Conservation (phyloP, 495 filamentous ascomycete genomes). For the Xylaria curta region DNA sequence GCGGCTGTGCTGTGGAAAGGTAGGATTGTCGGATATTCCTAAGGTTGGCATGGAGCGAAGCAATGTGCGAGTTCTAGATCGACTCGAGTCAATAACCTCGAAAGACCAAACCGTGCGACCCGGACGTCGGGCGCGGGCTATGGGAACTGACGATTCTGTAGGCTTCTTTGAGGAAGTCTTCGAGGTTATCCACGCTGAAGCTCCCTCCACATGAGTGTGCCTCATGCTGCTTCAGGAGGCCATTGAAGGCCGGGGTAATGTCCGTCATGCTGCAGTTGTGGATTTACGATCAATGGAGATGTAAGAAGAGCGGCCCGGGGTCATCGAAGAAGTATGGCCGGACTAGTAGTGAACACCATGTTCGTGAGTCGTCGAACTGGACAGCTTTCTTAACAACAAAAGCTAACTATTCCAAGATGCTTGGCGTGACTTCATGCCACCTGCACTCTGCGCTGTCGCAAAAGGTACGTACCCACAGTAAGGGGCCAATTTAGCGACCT, state of each 20-base stretch:
- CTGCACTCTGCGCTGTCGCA: background rate
- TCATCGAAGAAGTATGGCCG: background rate
- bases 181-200: slow-evolving; percentile 60
- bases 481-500: background rate
- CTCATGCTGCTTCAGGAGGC: slow-evolving; percentile 66
- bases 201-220: slow-evolving; percentile 50
- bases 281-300: background rate
- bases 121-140: slow-evolving; percentile 9
- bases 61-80: slow-evolving; percentile 81
- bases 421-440: slow-evolving; percentile 30
- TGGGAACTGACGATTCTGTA: slow-evolving; percentile 78
- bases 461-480: background rate
- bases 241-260: slow-evolving; percentile 73
- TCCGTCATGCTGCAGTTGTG: slow-evolving; percentile 61
- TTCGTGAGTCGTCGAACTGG: background rate
- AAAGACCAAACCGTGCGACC: slow-evolving; percentile 7
- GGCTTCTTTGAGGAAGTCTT: slow-evolving; percentile 95
- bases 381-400: background rate
- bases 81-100: slow-evolving; percentile 13
- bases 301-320: background rate
- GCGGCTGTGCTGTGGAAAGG: slow-evolving; percentile 72
- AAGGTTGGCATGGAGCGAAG: slow-evolving; percentile 76
- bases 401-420: background rate
- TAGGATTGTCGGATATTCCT: slow-evolving; percentile 85
- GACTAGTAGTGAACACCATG: background rate